Percentiles rank a stretch among this genome's conserved stretches.
Evolutionary conservation across 345 rosid species (phyloP).

Genomic region (Garcia nutans): DNA sequence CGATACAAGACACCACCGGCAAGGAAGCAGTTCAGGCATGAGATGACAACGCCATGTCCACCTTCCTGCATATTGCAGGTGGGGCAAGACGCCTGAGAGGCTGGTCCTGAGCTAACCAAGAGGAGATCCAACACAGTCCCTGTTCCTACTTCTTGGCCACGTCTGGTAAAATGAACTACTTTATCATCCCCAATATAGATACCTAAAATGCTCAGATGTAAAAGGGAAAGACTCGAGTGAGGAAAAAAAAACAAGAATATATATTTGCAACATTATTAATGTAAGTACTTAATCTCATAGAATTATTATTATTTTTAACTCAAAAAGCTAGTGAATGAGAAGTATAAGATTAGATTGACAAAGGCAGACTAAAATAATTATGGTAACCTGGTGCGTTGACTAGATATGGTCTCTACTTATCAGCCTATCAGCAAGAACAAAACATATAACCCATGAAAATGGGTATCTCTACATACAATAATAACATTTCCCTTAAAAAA

Average conservation of each 20-base stretch:
- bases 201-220: slow-evolving; percentile 37
- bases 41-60: slow-evolving; percentile 65
- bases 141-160: slow-evolving; percentile 90
- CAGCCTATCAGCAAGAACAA: background rate
- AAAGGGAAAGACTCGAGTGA: background rate
- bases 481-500: background rate
- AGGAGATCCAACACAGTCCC: slow-evolving; percentile 75
- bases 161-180: slow-evolving; percentile 85
- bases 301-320: background rate
- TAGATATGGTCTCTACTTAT: background rate
- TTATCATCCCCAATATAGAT: slow-evolving; percentile 76
- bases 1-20: slow-evolving; percentile 76
- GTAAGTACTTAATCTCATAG: background rate
- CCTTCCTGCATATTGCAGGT: slow-evolving; percentile 54
- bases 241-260: background rate
- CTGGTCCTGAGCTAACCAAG: slow-evolving; percentile 70
- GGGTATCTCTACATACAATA: background rate
- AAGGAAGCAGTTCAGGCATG: slow-evolving; percentile 88
- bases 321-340: no score
- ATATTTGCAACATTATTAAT: no score
- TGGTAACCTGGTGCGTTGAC: background rate
- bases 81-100: slow-evolving; percentile 54
- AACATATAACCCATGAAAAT: background rate
- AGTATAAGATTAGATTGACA: no score
- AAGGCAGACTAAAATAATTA: no score